phyloP scores from a whole-genome alignment of 2,329 filamentous ascomycete species.

The Calonectria montana region DNA sequence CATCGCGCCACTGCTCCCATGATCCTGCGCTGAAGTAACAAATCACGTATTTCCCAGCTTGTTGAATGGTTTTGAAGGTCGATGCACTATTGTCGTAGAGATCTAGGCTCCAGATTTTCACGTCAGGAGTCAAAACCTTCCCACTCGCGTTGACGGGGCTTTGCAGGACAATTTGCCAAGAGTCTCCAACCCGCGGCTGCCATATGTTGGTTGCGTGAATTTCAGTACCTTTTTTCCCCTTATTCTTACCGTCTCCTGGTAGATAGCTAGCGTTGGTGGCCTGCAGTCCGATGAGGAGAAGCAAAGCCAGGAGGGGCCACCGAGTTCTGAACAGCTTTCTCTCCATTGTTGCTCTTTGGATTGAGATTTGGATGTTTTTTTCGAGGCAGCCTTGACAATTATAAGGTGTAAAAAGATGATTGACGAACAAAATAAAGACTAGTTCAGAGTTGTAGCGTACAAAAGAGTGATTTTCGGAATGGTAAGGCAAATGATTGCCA shows the following conservation, averaged over 20 bases:
- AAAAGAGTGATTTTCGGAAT: no score
- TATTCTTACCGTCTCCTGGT: background rate
- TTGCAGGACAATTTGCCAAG: constrained; percentile 73
- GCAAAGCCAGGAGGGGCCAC: background rate
- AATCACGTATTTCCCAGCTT: constrained; percentile 70
- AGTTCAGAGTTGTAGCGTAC: no score
- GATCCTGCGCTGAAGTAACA: constrained; percentile 82
- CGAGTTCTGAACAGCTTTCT: background rate
- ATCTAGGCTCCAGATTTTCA: constrained; percentile 60
- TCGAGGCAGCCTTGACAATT: no score
- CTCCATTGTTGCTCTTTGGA: no score
- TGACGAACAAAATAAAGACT: no score
- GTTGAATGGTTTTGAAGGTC: constrained; percentile 66
- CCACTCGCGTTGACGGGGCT: constrained; percentile 56
- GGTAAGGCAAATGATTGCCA: no score
- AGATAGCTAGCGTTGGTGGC: background rate
- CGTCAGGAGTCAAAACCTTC: constrained; percentile 54
- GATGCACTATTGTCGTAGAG: constrained; percentile 64
- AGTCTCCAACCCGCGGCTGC: constrained; percentile 62
- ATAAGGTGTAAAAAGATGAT: no score
- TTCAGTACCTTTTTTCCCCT: background rate
- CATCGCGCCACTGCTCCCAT: constrained; percentile 72
- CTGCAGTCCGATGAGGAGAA: background rate
- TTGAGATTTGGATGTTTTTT: background rate
- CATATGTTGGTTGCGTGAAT: constrained; percentile 48